Evolutionary conservation across 164 flowering plant species (phyloP).

Genomic region (Akebia trifoliata): DNA sequence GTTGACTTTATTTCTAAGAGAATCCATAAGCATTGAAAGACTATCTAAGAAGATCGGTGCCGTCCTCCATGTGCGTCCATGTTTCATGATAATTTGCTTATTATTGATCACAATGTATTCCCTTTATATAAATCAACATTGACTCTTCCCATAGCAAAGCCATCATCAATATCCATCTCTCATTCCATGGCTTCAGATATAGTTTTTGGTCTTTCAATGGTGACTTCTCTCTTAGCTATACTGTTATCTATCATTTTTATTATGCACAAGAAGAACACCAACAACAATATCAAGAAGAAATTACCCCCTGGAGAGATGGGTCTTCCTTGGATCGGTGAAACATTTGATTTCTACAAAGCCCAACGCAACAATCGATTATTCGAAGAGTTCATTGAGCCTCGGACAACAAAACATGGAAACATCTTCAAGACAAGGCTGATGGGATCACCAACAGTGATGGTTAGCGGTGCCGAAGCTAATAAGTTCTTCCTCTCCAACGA

Average conservation of each 20-base stretch:
- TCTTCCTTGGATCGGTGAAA: constrained; percentile 75
- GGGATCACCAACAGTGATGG: constrained; percentile 69
- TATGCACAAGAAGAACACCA: constrained; percentile 1
- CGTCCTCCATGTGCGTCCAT: no score
- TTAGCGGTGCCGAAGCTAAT: constrained; percentile 63
- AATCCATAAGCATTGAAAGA: no score
- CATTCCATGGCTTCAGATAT: constrained; percentile 15
- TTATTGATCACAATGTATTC: no score
- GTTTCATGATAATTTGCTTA: no score
- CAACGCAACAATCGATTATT: constrained; percentile 44
- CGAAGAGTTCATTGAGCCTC: constrained; percentile 56
- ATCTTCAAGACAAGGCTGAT: constrained; percentile 66
- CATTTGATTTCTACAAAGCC: constrained; percentile 58
- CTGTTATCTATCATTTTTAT: neutral
- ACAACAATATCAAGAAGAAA: constrained; percentile 15
- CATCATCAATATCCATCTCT: neutral
- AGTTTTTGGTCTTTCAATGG: constrained; percentile 3
- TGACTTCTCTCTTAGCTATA: constrained; percentile 8
- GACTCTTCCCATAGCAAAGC: no score
- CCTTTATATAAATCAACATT: no score
- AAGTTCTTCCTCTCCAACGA: constrained; percentile 62
- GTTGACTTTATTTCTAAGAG: no score
- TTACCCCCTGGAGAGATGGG: constrained; percentile 75
- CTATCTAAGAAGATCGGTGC: no score
- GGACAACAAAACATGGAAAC: constrained; percentile 40